These are phyloP conservation scores for Exophiala oligosperma DNA, from an alignment of 2,329 filamentous ascomycete species.

Conservation along the genomic window DNA sequence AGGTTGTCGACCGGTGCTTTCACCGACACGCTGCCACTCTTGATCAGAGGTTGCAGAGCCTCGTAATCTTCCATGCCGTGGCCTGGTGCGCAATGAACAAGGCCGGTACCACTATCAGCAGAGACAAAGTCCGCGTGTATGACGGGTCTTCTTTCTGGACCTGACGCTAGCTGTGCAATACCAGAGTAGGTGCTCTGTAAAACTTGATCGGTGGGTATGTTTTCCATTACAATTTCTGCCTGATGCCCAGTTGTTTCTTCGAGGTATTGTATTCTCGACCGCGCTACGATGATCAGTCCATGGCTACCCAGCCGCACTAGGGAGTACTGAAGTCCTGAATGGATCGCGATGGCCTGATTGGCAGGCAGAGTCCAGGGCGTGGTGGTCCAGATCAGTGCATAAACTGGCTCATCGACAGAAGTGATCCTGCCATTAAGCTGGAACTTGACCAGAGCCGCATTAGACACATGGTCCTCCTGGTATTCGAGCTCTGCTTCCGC, in stretches of 20 bases:
- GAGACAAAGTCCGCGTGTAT: conserved; percentile 88
- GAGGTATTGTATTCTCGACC: conserved; percentile 64
- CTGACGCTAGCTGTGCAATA: conserved; percentile 66
- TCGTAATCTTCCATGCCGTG: conserved; percentile 98
- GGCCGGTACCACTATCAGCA: conserved; percentile 82
- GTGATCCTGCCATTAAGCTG: conserved; percentile 51
- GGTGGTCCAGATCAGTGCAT: conserved; percentile 95
- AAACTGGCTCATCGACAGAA: conserved; percentile 53
- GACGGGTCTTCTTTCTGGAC: conserved; percentile 64
- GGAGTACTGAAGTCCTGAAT: conserved; percentile 71
- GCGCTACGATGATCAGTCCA: conserved; percentile 68
- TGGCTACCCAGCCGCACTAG: conserved; percentile 60
- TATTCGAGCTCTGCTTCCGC: conserved; percentile 67
- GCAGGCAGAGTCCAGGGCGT: conserved; percentile 97
- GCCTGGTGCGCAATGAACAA: conserved; percentile 93
- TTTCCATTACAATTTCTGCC: conserved; percentile 34
- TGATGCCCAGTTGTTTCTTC: conserved; percentile 52
- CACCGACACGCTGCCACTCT: conserved; percentile 19
- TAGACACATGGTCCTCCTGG: conserved; percentile 60
- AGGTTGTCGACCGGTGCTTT: conserved; percentile 76
- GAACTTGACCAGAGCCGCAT: conserved; percentile 70
- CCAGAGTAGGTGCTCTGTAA: conserved; percentile 62
- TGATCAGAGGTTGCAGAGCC: conserved; percentile 51
- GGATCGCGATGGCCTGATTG: conserved; percentile 84
- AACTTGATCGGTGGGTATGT: conserved; percentile 66